Evolutionary conservation across 1,284 basidiomycete species (phyloP).

Genomic region (Meira nashicola): DNA sequence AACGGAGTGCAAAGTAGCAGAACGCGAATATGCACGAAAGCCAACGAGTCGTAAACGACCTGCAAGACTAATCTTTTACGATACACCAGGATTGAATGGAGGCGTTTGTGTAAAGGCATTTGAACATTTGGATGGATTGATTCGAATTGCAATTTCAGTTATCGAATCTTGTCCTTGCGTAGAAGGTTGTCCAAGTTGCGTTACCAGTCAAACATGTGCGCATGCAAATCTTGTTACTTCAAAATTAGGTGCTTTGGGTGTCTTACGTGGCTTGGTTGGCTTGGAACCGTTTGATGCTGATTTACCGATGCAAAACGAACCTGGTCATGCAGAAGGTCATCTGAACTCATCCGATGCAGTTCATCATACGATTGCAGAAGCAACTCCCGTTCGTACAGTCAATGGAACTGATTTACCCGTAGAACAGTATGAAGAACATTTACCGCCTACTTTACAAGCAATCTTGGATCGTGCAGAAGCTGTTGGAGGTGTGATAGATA

Average conservation of each 20-base stretch:
- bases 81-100: conserved; percentile 66
- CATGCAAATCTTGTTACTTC: conserved; percentile 42
- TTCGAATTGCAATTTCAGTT: conserved; percentile 63
- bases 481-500: neutral
- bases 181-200: conserved; percentile 71
- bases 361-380: conserved; percentile 25
- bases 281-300: conserved; percentile 39
- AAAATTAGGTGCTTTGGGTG: conserved; percentile 46
- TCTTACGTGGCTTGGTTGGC: conserved; percentile 45
- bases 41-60: conserved; percentile 68
- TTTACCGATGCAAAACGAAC: conserved; percentile 34
- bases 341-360: conserved; percentile 21
- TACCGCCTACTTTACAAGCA: conserved; percentile 26
- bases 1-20: conserved; percentile 73
- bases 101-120: conserved; percentile 75
- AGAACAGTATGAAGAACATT: conserved; percentile 26
- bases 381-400: conserved; percentile 23
- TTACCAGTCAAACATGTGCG: conserved; percentile 49
- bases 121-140: conserved; percentile 67
- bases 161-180: conserved; percentile 68
- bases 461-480: conserved; percentile 1
- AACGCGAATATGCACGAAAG: conserved; percentile 69
- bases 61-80: conserved; percentile 79
- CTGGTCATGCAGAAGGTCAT: conserved; percentile 23
- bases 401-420: conserved; percentile 23